Base-by-base conservation (phyloP, 1,139 yeast genomes). In the Meyerozyma smithsonii region DNA sequence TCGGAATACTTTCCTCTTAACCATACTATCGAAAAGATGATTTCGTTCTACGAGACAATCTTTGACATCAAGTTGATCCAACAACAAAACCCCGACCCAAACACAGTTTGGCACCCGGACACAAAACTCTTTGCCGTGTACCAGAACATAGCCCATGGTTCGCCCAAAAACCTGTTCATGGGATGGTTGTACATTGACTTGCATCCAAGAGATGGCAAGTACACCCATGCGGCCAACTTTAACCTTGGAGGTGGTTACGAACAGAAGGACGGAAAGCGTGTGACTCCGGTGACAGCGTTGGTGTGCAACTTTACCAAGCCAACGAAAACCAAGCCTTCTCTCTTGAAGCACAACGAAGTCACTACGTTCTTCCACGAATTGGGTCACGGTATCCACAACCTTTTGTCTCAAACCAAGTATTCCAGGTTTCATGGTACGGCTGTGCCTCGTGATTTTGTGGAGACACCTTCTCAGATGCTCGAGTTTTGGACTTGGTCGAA, bases 401-500 rank as follows among this genome's bases (percentile, higher is more conserved):
- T 86, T 34, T 72, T 86, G 43, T 84, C 90, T 7, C 69, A 73
- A 44, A 82, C 90, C 36, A 69, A 66, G 43, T 80, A 76, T 50
- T 71, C 84, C 1, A 69, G 81, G 45, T 85, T 85, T 62, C 84
- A 81, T 53, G 95, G 95, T 16, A 81, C 89, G 20, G 67, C 75
- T 35, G 90, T 84, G 19, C 81, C 84, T 36, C 72, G 92, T 72
- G 96, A 87, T 63, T 87, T 86, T 61, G 95, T 86, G 37, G 95
- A 87, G 60, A 87, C 92, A 34, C 95, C 95, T 19, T 85, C 95
- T 1, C 95, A 87, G 63, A 79, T 87, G 84, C 69, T 87, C 49
- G 96, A 87, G 59, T 84, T 80, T 62, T 87, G 95, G 89, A 82
- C 90, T 28, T 87, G 95, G 95, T 75, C 82, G 40, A 73, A 71